phyloP scores from a whole-genome alignment of 2,329 filamentous ascomycete genomes.

The Aureobasidium zeae region DNA sequence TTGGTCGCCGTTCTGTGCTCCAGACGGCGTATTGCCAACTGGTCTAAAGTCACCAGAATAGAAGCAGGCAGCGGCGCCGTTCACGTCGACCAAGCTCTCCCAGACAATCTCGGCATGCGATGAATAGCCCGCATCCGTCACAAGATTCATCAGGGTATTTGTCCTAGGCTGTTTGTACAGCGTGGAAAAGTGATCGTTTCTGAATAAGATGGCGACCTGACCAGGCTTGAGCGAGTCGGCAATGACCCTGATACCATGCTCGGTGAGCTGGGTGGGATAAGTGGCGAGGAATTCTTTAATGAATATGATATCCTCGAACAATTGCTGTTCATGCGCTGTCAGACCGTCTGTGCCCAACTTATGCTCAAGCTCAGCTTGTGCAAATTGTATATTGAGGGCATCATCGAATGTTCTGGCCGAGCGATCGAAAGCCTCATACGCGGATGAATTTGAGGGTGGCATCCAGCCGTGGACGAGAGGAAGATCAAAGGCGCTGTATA shows the following conservation, averaged over 20 bases:
- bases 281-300: conserved; percentile 75
- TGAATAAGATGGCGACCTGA: conserved; percentile 80
- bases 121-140: conserved; percentile 88
- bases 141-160: conserved; percentile 66
- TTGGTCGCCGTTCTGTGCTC: conserved; percentile 21
- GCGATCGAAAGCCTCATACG: conserved; percentile 60
- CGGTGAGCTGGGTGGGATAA: conserved; percentile 80
- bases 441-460: conserved; percentile 56
- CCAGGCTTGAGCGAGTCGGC: conserved; percentile 62
- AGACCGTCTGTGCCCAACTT: conserved; percentile 60
- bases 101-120: conserved; percentile 86
- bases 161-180: conserved; percentile 79
- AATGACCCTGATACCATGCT: conserved; percentile 68
- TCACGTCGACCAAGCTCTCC: conserved; percentile 87
- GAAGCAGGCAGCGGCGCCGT: conserved; percentile 71
- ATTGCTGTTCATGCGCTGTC: conserved; percentile 61
- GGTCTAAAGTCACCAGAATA: conserved; percentile 83
- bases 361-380: conserved; percentile 77
- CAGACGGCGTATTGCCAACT: conserved; percentile 52
- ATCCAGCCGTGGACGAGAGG: conserved; percentile 92
- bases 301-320: conserved; percentile 71
- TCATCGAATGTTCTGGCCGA: conserved; percentile 83
- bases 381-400: conserved; percentile 78
- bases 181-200: conserved; percentile 95
- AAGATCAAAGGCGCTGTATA: conserved; percentile 83